Base-by-base conservation (phyloP, 2,329 filamentous ascomycete genomes). In the Aotearoamyces nothofagi region DNA sequence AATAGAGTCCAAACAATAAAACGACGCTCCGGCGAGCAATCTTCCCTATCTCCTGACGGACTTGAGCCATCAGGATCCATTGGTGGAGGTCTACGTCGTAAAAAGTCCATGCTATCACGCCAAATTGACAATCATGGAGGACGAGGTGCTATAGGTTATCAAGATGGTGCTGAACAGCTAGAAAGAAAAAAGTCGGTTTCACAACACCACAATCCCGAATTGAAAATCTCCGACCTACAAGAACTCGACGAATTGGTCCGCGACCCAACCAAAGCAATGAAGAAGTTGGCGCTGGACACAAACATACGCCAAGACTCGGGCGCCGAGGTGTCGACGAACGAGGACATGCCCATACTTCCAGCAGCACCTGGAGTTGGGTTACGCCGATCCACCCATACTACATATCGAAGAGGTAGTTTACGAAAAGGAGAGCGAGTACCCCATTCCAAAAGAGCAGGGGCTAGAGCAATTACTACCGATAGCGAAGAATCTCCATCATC, bases 41-140 rank as follows among this genome's bases (percentile, higher is more conserved):
- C 20, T 56, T 84, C 26, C 69, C 72, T 16, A 55, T 66, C 5
- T 66, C 77, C 37, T 56, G 66, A 42, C 39, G 39, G 63, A 41
- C 36, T 69, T 45, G 58, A 71, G 36, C 52, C 64, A 54, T 54
- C 69, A 55, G 50, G 57, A 9, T 70, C 63, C 55, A 28, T n/a
- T 4, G 49, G 44, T 9, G 69, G 69, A 10, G 67, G 78, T 22
- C 51, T 96, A 37, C 67, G 75, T 41, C 70, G 90, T 43, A 93
- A 92, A 54, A 93, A 90, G 54, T 96, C 87, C 0, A 94, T 92
- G 81, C 63, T 98, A 4, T 96, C 87, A 5, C 70, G 78, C 33
- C 86, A 96, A 50, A 80, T 98, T 34, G 80, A 93, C 41, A 79
- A 70, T 39, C 70, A 73, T 4, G 63, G 65, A 6, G 65, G 66